phyloP scores from a whole-genome alignment of 306 rosid genomes.

The Cicer judaicum region DNA sequence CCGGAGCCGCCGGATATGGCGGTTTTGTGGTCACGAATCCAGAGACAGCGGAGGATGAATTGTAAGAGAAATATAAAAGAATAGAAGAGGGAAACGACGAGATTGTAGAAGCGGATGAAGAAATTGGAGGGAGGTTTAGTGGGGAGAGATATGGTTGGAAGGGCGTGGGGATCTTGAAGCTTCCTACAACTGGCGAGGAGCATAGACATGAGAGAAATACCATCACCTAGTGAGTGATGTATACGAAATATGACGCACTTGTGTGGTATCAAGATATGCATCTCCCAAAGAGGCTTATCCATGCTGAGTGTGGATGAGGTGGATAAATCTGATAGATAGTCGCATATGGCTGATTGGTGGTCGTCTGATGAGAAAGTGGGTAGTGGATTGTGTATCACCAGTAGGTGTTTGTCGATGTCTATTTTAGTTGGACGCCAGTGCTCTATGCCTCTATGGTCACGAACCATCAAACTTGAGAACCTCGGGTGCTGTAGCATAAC shows the following conservation, averaged over 20 bases:
- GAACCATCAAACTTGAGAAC: constrained; percentile 74
- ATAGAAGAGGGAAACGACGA: constrained; percentile 46
- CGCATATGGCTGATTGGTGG: constrained; percentile 52
- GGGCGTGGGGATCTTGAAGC: constrained; percentile 39
- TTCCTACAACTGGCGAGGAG: constrained; percentile 65
- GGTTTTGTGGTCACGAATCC: constrained; percentile 70
- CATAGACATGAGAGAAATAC: constrained; percentile 85
- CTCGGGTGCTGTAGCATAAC: constrained; percentile 62
- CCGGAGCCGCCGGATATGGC: constrained; percentile 71
- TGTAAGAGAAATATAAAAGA: constrained; percentile 56
- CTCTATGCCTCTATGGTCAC: constrained; percentile 61
- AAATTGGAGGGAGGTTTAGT: neutral
- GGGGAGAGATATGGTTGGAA: constrained; percentile 47
- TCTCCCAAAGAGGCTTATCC: constrained; percentile 87
- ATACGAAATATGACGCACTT: constrained; percentile 64
- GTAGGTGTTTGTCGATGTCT: constrained; percentile 60
- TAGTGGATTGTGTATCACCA: constrained; percentile 40
- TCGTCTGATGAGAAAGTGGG: neutral
- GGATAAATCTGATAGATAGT: constrained; percentile 64
- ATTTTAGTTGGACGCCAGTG: constrained; percentile 74
- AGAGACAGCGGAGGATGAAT: constrained; percentile 52
- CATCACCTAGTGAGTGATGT: constrained; percentile 87
- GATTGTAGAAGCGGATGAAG: constrained; percentile 21
- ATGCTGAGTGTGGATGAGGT: constrained; percentile 37
- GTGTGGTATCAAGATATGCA: constrained; percentile 68